Conservation (phyloP, 2,329 filamentous ascomycete species). For the Fusarium xylarioides region DNA sequence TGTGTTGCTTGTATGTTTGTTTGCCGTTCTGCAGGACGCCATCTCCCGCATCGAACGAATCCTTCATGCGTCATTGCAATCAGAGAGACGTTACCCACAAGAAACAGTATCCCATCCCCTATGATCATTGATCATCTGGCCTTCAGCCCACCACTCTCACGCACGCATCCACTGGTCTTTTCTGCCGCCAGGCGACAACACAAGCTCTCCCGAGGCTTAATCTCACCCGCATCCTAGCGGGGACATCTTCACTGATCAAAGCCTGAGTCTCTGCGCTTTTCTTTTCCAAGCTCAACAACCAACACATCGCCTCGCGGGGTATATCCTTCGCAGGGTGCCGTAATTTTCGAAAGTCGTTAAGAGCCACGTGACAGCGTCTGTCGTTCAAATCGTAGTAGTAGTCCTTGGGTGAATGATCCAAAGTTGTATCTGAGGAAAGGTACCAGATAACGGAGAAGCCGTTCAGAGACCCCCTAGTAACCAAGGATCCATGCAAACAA, state of each 20-base stretch:
- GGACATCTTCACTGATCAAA: constrained; percentile 37
- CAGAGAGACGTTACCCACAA: constrained; percentile 21
- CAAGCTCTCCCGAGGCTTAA: constrained; percentile 40
- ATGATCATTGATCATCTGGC: constrained; percentile 42
- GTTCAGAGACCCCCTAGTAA: constrained; percentile 41
- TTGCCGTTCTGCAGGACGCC: constrained; percentile 35
- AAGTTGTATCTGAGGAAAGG: constrained; percentile 46
- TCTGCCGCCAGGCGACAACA: constrained; percentile 37
- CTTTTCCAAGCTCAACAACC: constrained; percentile 49
- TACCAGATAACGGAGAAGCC: constrained; percentile 40
- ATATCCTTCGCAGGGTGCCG: constrained; percentile 54
- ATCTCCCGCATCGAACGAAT: constrained; percentile 27
- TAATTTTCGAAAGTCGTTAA: constrained; percentile 48
- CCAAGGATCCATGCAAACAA: constrained; percentile 44
- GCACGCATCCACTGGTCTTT: constrained; percentile 44
- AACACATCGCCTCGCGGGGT: constrained; percentile 52
- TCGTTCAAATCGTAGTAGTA: constrained; percentile 48
- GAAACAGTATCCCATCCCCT: constrained; percentile 41
- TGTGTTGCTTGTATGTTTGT: constrained; percentile 19
- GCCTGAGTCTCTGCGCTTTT: constrained; percentile 43
- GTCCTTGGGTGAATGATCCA: constrained; percentile 47
- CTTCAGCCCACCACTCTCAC: constrained; percentile 48
- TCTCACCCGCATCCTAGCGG: constrained; percentile 28
- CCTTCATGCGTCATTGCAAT: not conserved
- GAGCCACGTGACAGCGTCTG: constrained; percentile 50